These are phyloP conservation scores for Pythium brassicae DNA, from an alignment of 352 stramenopile genomes.

Conservation along the genomic window DNA sequence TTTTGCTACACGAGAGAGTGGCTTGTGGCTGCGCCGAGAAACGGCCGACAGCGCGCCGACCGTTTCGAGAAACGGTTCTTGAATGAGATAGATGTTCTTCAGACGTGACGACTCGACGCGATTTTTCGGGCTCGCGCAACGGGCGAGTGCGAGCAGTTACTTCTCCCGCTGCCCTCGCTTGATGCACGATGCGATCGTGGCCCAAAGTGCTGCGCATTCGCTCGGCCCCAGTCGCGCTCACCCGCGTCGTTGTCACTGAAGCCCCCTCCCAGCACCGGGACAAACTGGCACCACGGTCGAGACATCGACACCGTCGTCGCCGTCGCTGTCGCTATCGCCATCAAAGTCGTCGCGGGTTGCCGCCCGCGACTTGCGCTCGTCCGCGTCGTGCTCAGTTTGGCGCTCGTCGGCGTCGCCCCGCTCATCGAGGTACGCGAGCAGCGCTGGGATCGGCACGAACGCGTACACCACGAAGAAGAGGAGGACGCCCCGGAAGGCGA, in stretches of 20 bases:
- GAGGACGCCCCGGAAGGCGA: conserved; percentile 38
- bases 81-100: too few species aligned
- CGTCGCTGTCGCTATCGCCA: background rate
- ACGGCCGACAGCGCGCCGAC: too few species aligned
- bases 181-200: too few species aligned
- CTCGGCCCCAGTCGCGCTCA: background rate
- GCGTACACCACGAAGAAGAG: conserved; percentile 48
- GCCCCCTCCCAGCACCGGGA: conserved; percentile 3
- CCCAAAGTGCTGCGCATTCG: background rate
- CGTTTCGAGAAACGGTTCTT: too few species aligned
- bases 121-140: too few species aligned
- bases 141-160: too few species aligned
- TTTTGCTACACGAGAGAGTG: too few species aligned
- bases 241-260: background rate
- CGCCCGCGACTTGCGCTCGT: conserved; percentile 9
- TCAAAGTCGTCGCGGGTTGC: conserved; percentile 4
- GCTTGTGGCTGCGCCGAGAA: too few species aligned
- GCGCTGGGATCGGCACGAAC: conserved; percentile 30
- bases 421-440: conserved; percentile 40
- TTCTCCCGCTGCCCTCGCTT: too few species aligned
- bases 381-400: conserved; percentile 6
- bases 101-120: too few species aligned
- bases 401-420: conserved; percentile 17
- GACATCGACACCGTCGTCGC: background rate
- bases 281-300: background rate